Base-by-base conservation (phyloP, 1,139 yeast species). In the Suhomyces coccinellae region DNA sequence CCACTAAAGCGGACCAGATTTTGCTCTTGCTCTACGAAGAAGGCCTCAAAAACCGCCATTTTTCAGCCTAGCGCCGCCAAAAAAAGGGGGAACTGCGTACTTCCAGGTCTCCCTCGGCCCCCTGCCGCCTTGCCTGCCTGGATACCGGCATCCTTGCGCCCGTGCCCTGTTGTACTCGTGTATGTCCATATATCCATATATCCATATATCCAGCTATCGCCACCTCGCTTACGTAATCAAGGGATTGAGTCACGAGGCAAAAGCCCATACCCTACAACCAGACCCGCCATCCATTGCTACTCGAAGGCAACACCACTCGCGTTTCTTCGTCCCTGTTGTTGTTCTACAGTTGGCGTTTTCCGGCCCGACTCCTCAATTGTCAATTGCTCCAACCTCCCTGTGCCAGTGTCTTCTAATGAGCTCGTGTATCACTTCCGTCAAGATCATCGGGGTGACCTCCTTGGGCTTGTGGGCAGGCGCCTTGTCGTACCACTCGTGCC, bases 401-500 rank as follows among this genome's bases (percentile, higher is more conserved):
- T 8, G 7, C 13, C 11, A 8, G 10, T 16, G 9, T 30, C 33
- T 20, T 29, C 38, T 36, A 37, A 74, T 66, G 65, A 77, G 78
- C n/a, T 62, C 72, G 45, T 79, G 83, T 65, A 61, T 78, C 49
- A 72, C 78, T 40, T 64, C 75, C 39, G 70, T 77, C 49, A 80
- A 80, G 54, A 54, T 77, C 36, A 59, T 78, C 41, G 85, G 84
- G 24, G 74, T 73, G 28, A 68, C 79, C 11, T 77, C 83, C 22
- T 62, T 79, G 49, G 85, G 84, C 13, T 62, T 79, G 51, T 65
- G 78, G 51, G 63, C 80, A 13, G 65, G 71, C 14, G 67, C 75
- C 15, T 67, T 75, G 51, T 55, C 69, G 6, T 65, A 66, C 50
- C 73, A 75, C 44, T 60, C 78, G 1, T 52, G 65, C 41, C 54